phyloP scores from a whole-genome alignment of 1,139 yeast species.

The Blastobotrys buckinghamii region DNA sequence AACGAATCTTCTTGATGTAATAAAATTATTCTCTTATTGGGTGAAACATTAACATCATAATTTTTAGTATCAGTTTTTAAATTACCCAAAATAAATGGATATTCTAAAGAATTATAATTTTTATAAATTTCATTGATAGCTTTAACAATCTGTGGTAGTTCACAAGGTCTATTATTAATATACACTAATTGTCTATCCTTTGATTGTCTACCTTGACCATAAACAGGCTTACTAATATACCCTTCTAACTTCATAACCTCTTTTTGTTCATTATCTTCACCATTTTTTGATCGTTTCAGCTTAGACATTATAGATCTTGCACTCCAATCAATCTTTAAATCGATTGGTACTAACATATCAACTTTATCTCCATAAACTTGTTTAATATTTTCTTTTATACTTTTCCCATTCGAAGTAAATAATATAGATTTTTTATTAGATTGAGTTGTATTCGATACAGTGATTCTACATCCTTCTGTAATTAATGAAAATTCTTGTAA shows the following conservation, averaged over 20 bases:
- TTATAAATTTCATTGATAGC: slow-evolving; percentile 69
- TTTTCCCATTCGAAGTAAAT: slow-evolving; percentile 36
- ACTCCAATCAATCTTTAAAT: slow-evolving; percentile 22
- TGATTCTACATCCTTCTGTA: slow-evolving; percentile 49
- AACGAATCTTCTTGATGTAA: slow-evolving; percentile 60
- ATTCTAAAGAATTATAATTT: slow-evolving; percentile 63
- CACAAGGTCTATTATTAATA: slow-evolving; percentile 72
- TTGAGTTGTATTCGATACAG: slow-evolving; percentile 48
- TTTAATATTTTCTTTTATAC: slow-evolving; percentile 50
- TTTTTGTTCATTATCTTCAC: slow-evolving; percentile 9
- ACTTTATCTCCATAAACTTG: slow-evolving; percentile 66
- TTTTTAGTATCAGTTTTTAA: slow-evolving; percentile 45
- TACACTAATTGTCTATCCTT: slow-evolving; percentile 70
- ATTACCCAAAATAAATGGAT: slow-evolving; percentile 66
- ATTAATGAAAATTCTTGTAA: slow-evolving; percentile 68
- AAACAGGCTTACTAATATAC: slow-evolving; percentile 63
- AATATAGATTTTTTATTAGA: slow-evolving; percentile 45
- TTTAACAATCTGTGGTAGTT: slow-evolving; percentile 49
- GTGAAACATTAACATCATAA: slow-evolving; percentile 82
- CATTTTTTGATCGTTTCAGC: background rate
- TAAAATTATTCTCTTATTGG: slow-evolving; percentile 74
- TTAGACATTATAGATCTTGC: slow-evolving; percentile 11
- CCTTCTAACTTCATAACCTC: slow-evolving; percentile 39
- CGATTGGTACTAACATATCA: slow-evolving; percentile 49
- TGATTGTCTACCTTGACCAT: slow-evolving; percentile 67